Conservation (phyloP, 2,329 filamentous ascomycete species). For the Pseudohalonectria lignicola region DNA sequence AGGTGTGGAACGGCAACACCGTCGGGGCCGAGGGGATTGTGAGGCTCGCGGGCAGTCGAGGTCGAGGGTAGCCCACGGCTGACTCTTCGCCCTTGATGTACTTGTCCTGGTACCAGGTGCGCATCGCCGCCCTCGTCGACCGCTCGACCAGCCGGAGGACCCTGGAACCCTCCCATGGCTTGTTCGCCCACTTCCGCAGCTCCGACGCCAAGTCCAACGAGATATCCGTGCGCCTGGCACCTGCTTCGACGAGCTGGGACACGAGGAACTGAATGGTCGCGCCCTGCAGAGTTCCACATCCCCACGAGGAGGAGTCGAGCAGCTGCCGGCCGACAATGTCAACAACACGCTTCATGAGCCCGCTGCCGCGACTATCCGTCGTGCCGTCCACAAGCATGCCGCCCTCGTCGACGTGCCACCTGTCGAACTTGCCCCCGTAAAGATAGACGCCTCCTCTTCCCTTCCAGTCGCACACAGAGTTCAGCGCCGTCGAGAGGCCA, state of each 20-base stretch:
- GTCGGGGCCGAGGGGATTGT: slow-evolving; percentile 82
- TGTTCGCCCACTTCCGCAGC: slow-evolving; percentile 53
- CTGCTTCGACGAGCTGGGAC: slow-evolving; percentile 30
- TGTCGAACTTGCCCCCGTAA: slow-evolving; percentile 63
- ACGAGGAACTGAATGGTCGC: slow-evolving; percentile 38
- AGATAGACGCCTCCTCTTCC: slow-evolving; percentile 77
- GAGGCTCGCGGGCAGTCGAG: slow-evolving; percentile 60
- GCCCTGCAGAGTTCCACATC: slow-evolving; percentile 55
- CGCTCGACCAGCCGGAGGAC: slow-evolving; percentile 77
- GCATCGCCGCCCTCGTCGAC: slow-evolving; percentile 63
- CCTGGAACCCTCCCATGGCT: slow-evolving; percentile 81
- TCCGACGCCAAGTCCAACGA: slow-evolving; percentile 26
- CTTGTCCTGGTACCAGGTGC: slow-evolving; percentile 81
- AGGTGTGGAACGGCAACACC: slow-evolving; percentile 93
- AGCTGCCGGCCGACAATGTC: slow-evolving; percentile 86
- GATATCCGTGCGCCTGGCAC: slow-evolving; percentile 19
- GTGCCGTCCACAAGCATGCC: slow-evolving; percentile 73
- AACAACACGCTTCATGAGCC: slow-evolving; percentile 83
- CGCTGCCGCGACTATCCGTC: slow-evolving; percentile 49
- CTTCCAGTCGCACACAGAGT: slow-evolving; percentile 92
- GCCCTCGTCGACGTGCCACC: slow-evolving; percentile 83
- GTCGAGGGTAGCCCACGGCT: slow-evolving; percentile 54
- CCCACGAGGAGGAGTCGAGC: slow-evolving; percentile 77
- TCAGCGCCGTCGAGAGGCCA: slow-evolving; percentile 85
- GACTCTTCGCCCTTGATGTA: slow-evolving; percentile 53